Evolutionary conservation across 768 basidiomycete species (phyloP).

Genomic region (Rossbeevera mucosa): DNA sequence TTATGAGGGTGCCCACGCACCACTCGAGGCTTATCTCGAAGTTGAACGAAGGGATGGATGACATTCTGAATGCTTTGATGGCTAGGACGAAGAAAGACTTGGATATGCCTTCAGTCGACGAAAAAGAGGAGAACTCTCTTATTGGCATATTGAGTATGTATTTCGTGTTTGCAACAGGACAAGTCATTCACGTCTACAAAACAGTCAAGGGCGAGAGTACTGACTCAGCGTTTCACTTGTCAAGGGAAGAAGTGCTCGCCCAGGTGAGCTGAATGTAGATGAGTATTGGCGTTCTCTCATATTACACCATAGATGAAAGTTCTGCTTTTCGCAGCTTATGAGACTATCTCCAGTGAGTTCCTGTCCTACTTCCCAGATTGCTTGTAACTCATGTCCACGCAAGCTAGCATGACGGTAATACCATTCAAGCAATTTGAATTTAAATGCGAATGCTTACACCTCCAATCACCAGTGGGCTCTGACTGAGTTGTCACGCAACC

Average conservation of each 20-base stretch:
- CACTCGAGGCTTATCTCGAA: background rate
- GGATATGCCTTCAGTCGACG: background rate
- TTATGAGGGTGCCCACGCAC: background rate
- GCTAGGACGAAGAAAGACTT: background rate
- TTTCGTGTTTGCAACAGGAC: background rate
- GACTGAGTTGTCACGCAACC: background rate
- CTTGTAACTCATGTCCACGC: background rate
- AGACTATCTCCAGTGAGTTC: background rate
- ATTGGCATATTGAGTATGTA: background rate
- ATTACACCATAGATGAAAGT: background rate
- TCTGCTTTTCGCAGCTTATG: background rate
- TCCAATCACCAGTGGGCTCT: background rate
- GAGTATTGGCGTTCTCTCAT: background rate
- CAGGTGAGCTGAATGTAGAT: background rate
- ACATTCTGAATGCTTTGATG: background rate
- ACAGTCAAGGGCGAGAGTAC: background rate
- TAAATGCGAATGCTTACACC: background rate
- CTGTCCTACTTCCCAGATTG: background rate
- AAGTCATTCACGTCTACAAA: background rate
- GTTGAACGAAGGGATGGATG: background rate
- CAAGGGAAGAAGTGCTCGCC: background rate
- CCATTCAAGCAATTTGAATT: background rate
- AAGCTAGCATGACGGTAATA: background rate
- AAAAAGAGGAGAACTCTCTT: background rate
- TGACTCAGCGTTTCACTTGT: background rate